Percentiles rank a stretch among this genome's conserved stretches.
These are phyloP conservation scores for Rhizophlyctis rosea DNA, from an alignment of 192 early-diverging fungal genomes.

Conservation along the genomic window DNA sequence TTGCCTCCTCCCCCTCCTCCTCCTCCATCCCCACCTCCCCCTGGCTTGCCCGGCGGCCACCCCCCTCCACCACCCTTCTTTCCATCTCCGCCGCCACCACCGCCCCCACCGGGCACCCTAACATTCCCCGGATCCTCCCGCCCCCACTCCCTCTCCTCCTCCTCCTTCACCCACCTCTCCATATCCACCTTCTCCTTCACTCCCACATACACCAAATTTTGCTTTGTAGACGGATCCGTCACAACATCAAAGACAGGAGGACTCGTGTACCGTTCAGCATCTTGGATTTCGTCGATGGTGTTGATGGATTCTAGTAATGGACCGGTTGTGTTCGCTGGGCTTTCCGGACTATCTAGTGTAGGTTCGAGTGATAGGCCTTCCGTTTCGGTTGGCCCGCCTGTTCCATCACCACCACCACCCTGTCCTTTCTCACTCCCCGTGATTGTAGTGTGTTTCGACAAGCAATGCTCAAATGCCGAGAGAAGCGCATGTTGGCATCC, in stretches of 20 bases:
- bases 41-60: no score
- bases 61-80: no score
- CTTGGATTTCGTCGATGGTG: constrained; percentile 46
- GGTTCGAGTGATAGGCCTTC: neutral
- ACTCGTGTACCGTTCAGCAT: constrained; percentile 28
- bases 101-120: neutral
- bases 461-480: constrained; percentile 50
- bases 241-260: constrained; percentile 49
- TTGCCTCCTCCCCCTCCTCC: neutral
- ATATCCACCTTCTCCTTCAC: constrained; percentile 32
- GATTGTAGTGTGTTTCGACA: constrained; percentile 10
- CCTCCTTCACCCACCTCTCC: constrained; percentile 39
- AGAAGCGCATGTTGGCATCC: constrained; percentile 46
- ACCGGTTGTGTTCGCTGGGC: no score
- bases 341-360: neutral
- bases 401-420: constrained; percentile 1
- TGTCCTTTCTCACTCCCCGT: neutral
- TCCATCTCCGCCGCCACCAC: no score
- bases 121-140: constrained; percentile 19
- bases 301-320: constrained; percentile 40
- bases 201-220: constrained; percentile 35
- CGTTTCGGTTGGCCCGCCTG: constrained; percentile 4
- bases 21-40: no score
- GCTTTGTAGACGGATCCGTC: constrained; percentile 40
- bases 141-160: constrained; percentile 9